Evolutionary conservation across 768 basidiomycete genomes (phyloP).

Genomic region (Piloderma croceum): DNA sequence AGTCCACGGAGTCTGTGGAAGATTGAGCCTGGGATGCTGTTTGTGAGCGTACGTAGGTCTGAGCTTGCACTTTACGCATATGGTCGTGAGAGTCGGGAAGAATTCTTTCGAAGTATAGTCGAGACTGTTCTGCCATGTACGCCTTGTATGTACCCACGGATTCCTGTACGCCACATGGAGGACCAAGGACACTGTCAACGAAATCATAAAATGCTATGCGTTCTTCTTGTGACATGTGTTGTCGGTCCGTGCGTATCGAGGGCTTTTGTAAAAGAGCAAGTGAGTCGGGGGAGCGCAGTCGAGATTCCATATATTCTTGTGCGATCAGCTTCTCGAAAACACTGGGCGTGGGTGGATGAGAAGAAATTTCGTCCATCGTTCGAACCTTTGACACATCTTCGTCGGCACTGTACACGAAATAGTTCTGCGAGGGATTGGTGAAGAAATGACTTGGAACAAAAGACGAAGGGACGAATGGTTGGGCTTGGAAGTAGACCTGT

Average conservation of each 20-base stretch:
- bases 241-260: conserved; percentile 28
- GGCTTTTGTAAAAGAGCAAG: too few relatives aligned
- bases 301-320: too few relatives aligned
- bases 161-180: conserved; percentile 42
- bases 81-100: conserved; percentile 10
- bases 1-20: background rate
- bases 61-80: background rate
- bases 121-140: conserved; percentile 44
- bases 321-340: too few relatives aligned
- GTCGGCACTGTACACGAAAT: too few relatives aligned
- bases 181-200: conserved; percentile 44
- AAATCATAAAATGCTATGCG: conserved; percentile 47
- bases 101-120: conserved; percentile 43
- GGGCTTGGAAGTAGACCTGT: too few relatives aligned
- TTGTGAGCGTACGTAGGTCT: background rate
- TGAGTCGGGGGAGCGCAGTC: too few relatives aligned
- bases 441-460: too few relatives aligned
- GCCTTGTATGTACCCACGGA: conserved; percentile 46
- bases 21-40: background rate
- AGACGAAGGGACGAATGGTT: too few relatives aligned
- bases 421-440: too few relatives aligned
- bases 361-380: too few relatives aligned
- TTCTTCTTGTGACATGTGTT: conserved; percentile 38
- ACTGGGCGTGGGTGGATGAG: too few relatives aligned
- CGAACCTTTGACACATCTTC: too few relatives aligned